Base-by-base conservation (phyloP, 352 stramenopile species). In the Saprolegnia parasitica region DNA sequence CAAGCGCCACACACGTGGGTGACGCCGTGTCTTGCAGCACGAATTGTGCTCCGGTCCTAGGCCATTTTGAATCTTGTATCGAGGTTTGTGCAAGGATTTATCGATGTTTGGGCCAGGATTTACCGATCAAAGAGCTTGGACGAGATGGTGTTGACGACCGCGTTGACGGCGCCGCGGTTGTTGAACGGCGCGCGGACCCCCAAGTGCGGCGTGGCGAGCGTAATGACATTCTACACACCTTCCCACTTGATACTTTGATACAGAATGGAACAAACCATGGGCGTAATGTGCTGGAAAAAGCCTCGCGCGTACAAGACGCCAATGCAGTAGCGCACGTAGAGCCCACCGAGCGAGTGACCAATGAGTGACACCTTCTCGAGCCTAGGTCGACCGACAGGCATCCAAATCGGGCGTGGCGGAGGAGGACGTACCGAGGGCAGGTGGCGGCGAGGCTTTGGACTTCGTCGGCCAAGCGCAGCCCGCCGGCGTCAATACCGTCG, bases 291-390 rank as follows among this genome's bases (percentile, higher is more conserved):
- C 24, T 78, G 70, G 47, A 94, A 94, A 77, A 94, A 94, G 8
- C 84, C 80, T 32, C 81, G 75, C n/a, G 72, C 54, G 42, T 83
- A 83, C 32, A 94, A 67, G 61, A 91, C 45, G 9, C 81, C 84
- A 62, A 90, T 76, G 70, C 80, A 89, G 73, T 89, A 94, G 54
- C 86, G 81, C n/a, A 79, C 76, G 68, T 94, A 94, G 21, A 94
- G 75, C 0, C 86, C 86, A 49, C 86, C 86, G 16, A 94, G 79
- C 42, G 86, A 94, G 65, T 94, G 86, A 5, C 84, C 86, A 24
- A 91, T 71, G 66, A 91, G 76, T 29, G 86, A 94, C 29, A 94
- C 76, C 68, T 89, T 89, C 45, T 71, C 47, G 40, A 93, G 70
- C 1, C 63, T 70, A 70, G 24, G n/a, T n/a, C n/a, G n/a, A n/a